Evolutionary conservation across 345 rosid genomes (phyloP).

Genomic region (Raphanus raphanistrum): DNA sequence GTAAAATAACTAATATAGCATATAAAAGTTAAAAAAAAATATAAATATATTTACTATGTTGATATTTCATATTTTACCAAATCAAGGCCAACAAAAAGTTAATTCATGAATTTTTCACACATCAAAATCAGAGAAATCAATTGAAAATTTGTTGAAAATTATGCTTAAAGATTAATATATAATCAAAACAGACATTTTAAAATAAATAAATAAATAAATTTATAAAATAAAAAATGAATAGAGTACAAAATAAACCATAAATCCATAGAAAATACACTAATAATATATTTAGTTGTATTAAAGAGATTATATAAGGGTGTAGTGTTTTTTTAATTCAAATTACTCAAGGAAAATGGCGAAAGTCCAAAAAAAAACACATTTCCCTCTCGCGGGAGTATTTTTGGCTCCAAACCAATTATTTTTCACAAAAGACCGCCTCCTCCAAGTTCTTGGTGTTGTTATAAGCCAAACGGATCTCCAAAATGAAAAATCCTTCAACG

Average conservation of each 20-base stretch:
- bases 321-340: neutral
- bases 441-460: neutral
- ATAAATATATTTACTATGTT: no score
- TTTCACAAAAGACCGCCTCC: constrained; percentile 21
- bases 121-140: neutral
- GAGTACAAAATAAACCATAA: neutral
- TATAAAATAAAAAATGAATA: no score
- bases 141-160: no score
- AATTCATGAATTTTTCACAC: no score
- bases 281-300: no score
- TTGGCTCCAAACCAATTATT: constrained; percentile 22
- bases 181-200: no score
- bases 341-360: neutral
- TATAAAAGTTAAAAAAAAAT: no score
- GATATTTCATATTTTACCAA: no score
- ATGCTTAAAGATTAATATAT: no score
- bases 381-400: constrained; percentile 28
- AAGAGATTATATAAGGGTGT: neutral
- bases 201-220: no score
- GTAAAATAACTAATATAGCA: no score
- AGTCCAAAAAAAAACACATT: neutral
- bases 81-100: no score
- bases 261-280: neutral
- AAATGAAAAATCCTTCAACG: neutral
- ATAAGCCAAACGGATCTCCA: neutral